These are phyloP conservation scores for Dendrobium nobile DNA, from an alignment of 106 monocot species.

Conservation along the genomic window DNA sequence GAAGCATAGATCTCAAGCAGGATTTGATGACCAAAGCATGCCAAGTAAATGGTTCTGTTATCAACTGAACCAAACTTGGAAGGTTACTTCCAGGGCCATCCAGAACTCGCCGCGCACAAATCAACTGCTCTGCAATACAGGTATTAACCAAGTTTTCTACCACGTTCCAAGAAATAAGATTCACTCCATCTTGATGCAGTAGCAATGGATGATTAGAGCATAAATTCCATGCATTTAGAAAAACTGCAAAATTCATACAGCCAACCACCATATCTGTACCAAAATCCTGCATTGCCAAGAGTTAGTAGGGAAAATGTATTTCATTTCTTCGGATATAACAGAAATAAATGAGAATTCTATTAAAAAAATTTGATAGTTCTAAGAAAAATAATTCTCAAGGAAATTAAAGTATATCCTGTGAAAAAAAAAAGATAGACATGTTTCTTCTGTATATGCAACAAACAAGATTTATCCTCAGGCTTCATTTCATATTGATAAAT, in stretches of 20 bases:
- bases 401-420: too few species aligned
- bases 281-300: constrained; percentile 38
- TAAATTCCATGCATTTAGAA: constrained; percentile 71
- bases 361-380: too few species aligned
- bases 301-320: too few species aligned
- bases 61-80: constrained; percentile 47
- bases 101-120: constrained; percentile 13
- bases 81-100: constrained; percentile 40
- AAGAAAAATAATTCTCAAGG: too few species aligned
- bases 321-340: too few species aligned
- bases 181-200: constrained; percentile 5
- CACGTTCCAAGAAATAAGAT: constrained; percentile 41
- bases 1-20: constrained; percentile 48
- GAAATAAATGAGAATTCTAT: too few species aligned
- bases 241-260: constrained; percentile 77
- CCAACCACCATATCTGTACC: constrained; percentile 34
- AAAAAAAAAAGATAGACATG: too few species aligned
- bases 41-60: constrained; percentile 73
- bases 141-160: constrained; percentile 52
- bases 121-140: constrained; percentile 43
- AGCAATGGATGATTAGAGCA: constrained; percentile 3
- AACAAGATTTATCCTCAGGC: too few species aligned
- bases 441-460: too few species aligned
- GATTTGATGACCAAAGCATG: constrained; percentile 69
- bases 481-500: too few species aligned